Percentiles rank a stretch among this genome's conserved stretches.
Evolutionary conservation across 805 yeast species (phyloP).

Genomic region (Priceomyces medius): DNA sequence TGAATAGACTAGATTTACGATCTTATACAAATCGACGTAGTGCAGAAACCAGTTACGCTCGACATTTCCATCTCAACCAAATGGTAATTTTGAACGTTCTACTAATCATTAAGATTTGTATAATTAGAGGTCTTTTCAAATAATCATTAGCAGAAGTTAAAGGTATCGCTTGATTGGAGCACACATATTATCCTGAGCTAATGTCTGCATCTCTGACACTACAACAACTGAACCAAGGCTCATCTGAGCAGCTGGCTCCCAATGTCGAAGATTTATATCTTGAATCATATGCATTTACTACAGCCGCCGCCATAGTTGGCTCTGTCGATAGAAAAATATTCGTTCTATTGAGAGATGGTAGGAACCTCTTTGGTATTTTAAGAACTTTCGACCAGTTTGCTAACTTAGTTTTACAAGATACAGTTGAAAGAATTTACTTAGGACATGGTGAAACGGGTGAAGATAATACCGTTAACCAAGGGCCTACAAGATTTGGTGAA

Average conservation of each 20-base stretch:
- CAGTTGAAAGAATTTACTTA: constrained; percentile 79
- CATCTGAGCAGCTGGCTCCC: constrained; percentile 22
- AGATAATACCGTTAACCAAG: constrained; percentile 15
- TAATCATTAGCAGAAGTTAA: neutral
- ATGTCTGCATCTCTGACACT: constrained; percentile 10
- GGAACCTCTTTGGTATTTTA: constrained; percentile 81
- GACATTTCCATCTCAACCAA: neutral
- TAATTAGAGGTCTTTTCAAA: neutral
- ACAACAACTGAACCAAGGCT: constrained; percentile 10
- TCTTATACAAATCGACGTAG: no score
- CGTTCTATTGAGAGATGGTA: constrained; percentile 86
- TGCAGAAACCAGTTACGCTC: neutral
- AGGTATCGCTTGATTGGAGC: neutral
- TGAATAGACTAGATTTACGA: no score
- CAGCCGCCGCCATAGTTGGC: constrained; percentile 88
- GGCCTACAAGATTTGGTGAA: constrained; percentile 59
- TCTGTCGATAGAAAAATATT: constrained; percentile 81
- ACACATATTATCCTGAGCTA: neutral
- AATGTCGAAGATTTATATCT: constrained; percentile 59
- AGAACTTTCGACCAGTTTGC: constrained; percentile 96
- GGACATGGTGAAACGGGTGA: constrained; percentile 32
- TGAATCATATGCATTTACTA: constrained; percentile 80
- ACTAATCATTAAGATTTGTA: neutral
- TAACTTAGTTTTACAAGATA: constrained; percentile 87
- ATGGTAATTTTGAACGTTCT: neutral